phyloP scores from a whole-genome alignment of 768 basidiomycete genomes.

The Naganishia antarctica region DNA sequence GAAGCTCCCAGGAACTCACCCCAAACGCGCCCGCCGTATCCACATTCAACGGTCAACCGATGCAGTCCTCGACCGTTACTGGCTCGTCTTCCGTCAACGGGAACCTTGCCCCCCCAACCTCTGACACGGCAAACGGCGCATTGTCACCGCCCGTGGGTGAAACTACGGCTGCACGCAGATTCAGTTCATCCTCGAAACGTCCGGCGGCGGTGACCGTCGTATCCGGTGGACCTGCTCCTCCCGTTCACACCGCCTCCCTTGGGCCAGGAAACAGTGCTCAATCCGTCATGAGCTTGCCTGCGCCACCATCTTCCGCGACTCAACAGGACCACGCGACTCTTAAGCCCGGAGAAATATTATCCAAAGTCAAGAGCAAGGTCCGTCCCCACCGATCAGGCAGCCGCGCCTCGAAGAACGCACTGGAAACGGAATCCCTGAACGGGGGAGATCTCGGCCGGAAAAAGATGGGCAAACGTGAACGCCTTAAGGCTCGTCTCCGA shows the following conservation, averaged over 20 bases:
- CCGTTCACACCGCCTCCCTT: background rate
- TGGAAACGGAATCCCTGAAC: constrained; percentile 7
- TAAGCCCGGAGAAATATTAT: constrained; percentile 31
- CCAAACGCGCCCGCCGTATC: background rate
- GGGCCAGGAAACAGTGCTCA: background rate
- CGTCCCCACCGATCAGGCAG: constrained; percentile 12
- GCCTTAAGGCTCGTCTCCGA: constrained; percentile 22
- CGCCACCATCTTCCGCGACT: background rate
- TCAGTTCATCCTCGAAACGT: constrained; percentile 15
- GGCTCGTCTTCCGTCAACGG: background rate
- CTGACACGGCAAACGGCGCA: background rate
- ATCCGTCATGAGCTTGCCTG: constrained; percentile 16
- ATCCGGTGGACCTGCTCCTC: background rate
- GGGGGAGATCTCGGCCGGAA: background rate
- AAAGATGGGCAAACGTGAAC: constrained; percentile 20
- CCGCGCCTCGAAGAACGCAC: background rate
- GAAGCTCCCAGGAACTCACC: background rate
- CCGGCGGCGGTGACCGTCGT: background rate
- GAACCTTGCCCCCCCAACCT: background rate
- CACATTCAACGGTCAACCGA: background rate
- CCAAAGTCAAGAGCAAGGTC: constrained; percentile 24
- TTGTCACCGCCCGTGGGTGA: background rate
- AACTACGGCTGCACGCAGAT: background rate
- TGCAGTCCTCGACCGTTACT: constrained; percentile 3
- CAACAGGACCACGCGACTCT: constrained; percentile 13